Conservation (phyloP, 257 asterid species). For the Cinchona pubescens region DNA sequence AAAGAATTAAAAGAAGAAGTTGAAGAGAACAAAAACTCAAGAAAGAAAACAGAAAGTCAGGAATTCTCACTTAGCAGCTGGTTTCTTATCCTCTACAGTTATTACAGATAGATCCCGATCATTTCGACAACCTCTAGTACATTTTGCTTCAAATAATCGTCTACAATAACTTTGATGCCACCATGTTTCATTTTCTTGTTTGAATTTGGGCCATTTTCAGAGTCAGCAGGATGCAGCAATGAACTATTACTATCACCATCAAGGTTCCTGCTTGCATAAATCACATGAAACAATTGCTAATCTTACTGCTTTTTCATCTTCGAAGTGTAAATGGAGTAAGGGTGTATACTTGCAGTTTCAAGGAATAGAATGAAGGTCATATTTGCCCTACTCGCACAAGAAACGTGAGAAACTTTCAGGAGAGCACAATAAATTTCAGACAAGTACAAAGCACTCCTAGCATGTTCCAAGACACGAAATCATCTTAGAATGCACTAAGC, state of each 20-base stretch:
- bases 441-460: not conserved
- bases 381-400: slow-evolving; percentile 11
- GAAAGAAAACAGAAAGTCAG: not conserved
- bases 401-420: not conserved
- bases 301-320: not conserved
- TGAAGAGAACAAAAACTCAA: not conserved
- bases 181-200: slow-evolving; percentile 55
- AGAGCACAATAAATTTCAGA: not conserved
- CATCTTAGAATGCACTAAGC: not conserved
- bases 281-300: not conserved
- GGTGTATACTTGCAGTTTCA: not conserved
- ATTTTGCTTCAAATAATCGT: slow-evolving; percentile 34
- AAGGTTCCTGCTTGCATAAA: slow-evolving; percentile 36
- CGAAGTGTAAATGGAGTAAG: not conserved
- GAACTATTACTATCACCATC: slow-evolving; percentile 16
- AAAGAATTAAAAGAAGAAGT: not conserved
- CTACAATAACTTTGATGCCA: slow-evolving; percentile 29
- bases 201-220: slow-evolving; percentile 31
- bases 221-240: slow-evolving; percentile 23
- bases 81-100: slow-evolving; percentile 33
- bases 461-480: not conserved
- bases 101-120: slow-evolving; percentile 30
- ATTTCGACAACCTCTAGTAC: slow-evolving; percentile 22
- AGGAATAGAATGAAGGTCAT: slow-evolving; percentile 14
- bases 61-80: slow-evolving; percentile 41